These are phyloP conservation scores for Bruguiera gymnorhiza DNA, from an alignment of 345 rosid genomes.

Conservation along the genomic window DNA sequence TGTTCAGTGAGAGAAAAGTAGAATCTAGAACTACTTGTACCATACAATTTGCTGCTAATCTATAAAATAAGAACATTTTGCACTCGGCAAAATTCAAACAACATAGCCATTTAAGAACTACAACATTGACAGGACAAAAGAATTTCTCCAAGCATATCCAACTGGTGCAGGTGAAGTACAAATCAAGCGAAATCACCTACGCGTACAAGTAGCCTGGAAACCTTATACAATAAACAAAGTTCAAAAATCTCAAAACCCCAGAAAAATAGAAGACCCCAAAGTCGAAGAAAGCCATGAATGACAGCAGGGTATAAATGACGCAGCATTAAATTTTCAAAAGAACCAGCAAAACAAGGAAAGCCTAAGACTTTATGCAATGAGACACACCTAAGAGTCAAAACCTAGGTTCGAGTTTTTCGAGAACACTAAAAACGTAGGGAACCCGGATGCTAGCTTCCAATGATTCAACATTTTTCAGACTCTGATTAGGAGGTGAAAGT, in stretches of 20 bases:
- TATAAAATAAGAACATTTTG: background rate
- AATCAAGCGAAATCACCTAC: slow-evolving; percentile 15
- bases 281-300: background rate
- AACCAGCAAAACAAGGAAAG: slow-evolving; percentile 6
- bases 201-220: slow-evolving; percentile 1
- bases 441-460: slow-evolving; percentile 27
- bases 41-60: background rate
- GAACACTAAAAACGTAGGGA: slow-evolving; percentile 6
- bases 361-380: slow-evolving; percentile 9
- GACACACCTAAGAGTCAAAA: slow-evolving; percentile 28
- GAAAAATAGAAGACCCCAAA: background rate
- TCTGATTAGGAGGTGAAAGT: slow-evolving; percentile 25
- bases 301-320: background rate
- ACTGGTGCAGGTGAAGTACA: slow-evolving; percentile 15
- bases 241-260: background rate
- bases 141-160: background rate
- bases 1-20: background rate
- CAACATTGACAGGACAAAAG: slow-evolving; percentile 4
- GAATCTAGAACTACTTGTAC: background rate
- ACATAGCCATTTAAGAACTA: background rate
- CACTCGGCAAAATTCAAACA: background rate
- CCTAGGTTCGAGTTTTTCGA: slow-evolving; percentile 19
- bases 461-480: slow-evolving; percentile 33
- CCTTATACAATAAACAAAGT: background rate
- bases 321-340: background rate